These are phyloP conservation scores for Triticum urartu DNA, from an alignment of 176 grass and related monocot genomes.

Conservation along the genomic window DNA sequence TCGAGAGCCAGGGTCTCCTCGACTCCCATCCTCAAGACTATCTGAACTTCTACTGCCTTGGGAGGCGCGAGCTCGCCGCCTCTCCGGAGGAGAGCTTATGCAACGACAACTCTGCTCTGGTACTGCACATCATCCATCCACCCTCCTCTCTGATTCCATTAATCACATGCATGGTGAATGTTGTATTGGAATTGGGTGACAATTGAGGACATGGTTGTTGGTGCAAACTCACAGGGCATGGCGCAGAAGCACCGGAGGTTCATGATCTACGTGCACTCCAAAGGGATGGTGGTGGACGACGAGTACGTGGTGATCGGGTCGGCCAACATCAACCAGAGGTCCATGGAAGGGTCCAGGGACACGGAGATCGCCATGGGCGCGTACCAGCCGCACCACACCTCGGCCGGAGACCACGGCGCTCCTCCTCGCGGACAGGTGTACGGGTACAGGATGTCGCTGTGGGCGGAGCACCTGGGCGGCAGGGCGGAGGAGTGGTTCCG, in stretches of 20 bases:
- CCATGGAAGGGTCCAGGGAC: slow-evolving; percentile 68
- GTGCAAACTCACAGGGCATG: slow-evolving; percentile 16
- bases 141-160: background rate
- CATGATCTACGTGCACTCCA: slow-evolving; percentile 84
- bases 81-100: background rate
- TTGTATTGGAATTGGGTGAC: too few species aligned
- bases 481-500: slow-evolving; percentile 47
- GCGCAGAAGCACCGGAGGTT: slow-evolving; percentile 60
- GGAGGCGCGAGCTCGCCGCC: slow-evolving; percentile 39
- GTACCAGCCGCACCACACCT: slow-evolving; percentile 56
- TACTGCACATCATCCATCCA: background rate
- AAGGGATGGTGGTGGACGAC: slow-evolving; percentile 69
- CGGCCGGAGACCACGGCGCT: slow-evolving; percentile 5
- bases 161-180: background rate
- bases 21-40: slow-evolving; percentile 59
- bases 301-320: slow-evolving; percentile 65
- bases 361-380: slow-evolving; percentile 75
- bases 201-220: too few species aligned
- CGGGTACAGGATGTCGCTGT: slow-evolving; percentile 82
- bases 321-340: slow-evolving; percentile 80
- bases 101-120: slow-evolving; percentile 44
- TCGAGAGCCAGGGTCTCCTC: slow-evolving; percentile 39
- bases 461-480: slow-evolving; percentile 72
- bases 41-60: slow-evolving; percentile 79
- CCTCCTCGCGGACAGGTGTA: slow-evolving; percentile 76